Conservation (phyloP, 2,329 filamentous ascomycete genomes). For the Huntiella bhutanensis region DNA sequence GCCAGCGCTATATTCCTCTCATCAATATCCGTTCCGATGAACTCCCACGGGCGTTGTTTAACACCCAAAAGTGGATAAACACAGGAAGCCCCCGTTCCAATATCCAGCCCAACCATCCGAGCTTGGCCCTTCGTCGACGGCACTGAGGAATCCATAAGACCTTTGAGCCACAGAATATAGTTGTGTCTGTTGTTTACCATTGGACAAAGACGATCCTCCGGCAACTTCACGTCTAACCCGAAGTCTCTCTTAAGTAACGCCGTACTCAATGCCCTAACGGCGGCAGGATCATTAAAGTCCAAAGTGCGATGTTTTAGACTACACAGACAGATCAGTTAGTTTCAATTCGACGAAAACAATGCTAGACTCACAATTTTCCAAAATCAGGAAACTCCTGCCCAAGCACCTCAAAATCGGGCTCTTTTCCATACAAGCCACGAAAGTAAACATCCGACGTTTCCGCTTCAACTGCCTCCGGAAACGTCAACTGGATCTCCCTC, state of each 20-base stretch:
- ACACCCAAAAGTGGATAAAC: conserved; percentile 81
- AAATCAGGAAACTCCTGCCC: background rate
- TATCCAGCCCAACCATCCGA: conserved; percentile 51
- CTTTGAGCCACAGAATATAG: conserved; percentile 79
- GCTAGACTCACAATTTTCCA: too few relatives aligned
- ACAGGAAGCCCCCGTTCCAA: conserved; percentile 77
- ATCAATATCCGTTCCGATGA: conserved; percentile 66
- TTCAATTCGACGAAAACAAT: too few relatives aligned
- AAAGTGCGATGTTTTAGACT: background rate
- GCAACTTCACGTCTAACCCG: background rate
- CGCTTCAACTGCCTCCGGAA: background rate
- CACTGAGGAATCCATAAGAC: conserved; percentile 53
- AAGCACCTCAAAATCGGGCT: background rate
- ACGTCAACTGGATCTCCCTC: background rate
- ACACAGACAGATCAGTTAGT: background rate
- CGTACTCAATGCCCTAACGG: background rate
- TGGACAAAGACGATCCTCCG: background rate
- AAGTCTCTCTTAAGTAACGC: background rate
- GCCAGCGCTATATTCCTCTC: conserved; percentile 47
- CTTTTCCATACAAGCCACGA: background rate
- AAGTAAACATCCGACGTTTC: background rate
- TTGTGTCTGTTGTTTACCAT: conserved; percentile 53
- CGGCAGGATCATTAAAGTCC: background rate
- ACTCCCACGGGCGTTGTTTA: conserved; percentile 51
- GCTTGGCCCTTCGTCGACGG: conserved; percentile 28